Base-by-base conservation (phyloP, 1,284 basidiomycete genomes). In the Ganoderma boninense region DNA sequence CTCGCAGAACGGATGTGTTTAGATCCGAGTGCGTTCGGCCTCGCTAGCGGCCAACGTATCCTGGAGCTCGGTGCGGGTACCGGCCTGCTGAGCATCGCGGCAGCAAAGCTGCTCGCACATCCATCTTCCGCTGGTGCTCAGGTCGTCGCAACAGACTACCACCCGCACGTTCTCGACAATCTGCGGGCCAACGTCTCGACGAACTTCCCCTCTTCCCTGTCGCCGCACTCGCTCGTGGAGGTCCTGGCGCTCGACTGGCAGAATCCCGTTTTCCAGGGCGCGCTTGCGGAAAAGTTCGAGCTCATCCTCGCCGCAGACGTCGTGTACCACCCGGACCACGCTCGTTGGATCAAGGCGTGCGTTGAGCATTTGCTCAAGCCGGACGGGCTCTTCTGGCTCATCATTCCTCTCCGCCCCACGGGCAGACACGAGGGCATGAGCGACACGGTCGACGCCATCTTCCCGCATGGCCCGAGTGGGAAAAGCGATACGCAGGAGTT, bases 21-120 rank as follows among this genome's bases (percentile, higher is more conserved):
- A 3, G 78, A 86, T 26, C 92, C 94, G 0, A 74, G 67, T 3
- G 71, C 76, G 2, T 92, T 88, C 74, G 85, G 86, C 10, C 78
- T 87, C 46, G 43, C 62, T 32, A 42, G 26, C 26, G 20, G 40
- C 35, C 72, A 84, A 18, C 85, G 92, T 13, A 81, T 96, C 1
- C 86, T 97, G 46, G 95, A 97, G 80, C 86, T 97, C 16, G 95
- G 95, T 4, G 95, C 95, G 0, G 96, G 96, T 0, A 97, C 96
- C 0, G 95, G 95, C 1, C 81, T 97, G 66, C 85, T 96, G 11
- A 94, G 94, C 76, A 91, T 96, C 71, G 87, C 89, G 29, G 84
- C 87, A 5, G 88, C 90, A 26, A 89, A 92, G 73, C 82, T 95
- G 13, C 81, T 92, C 52, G 56, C 62, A 29, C 54, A 29, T 13